Conservation (phyloP, 164 flowering plant genomes). For the Vitis labrusca region DNA sequence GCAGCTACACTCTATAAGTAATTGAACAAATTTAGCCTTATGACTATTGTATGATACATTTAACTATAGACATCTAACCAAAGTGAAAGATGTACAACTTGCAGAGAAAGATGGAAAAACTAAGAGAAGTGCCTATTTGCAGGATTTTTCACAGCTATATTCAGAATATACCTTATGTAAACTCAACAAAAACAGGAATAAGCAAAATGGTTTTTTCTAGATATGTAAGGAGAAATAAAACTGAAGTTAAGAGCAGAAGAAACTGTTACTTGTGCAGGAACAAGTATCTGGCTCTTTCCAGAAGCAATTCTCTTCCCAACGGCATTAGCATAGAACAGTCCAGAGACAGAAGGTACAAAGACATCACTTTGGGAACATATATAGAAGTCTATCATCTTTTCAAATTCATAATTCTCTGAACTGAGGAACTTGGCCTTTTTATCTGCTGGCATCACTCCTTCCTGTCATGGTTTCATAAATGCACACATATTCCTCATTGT, state of each 20-base stretch:
- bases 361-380: slow-evolving; percentile 84
- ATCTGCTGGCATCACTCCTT: slow-evolving; percentile 72
- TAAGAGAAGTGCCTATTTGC: no score
- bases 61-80: no score
- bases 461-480: slow-evolving; percentile 43
- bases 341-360: slow-evolving; percentile 91
- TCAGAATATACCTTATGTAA: no score
- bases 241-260: slow-evolving; percentile 50
- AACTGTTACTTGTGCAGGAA: slow-evolving; percentile 53
- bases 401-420: slow-evolving; percentile 48
- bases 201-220: slow-evolving; percentile 83
- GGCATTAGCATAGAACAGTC: slow-evolving; percentile 79
- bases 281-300: slow-evolving; percentile 66
- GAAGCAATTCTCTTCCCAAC: slow-evolving; percentile 79
- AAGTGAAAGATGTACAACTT: no score
- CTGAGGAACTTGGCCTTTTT: slow-evolving; percentile 58
- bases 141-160: no score
- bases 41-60: no score
- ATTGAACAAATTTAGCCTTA: no score
- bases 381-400: slow-evolving; percentile 78
- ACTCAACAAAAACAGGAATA: slow-evolving; percentile 79
- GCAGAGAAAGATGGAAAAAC: no score
- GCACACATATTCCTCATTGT: no score
- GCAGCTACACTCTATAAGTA: no score
- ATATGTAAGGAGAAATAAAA: slow-evolving; percentile 59